A percentile compares a stretch with the other conserved stretches of the same genome.
These are phyloP conservation scores for Insectozyma bohioensis DNA, from an alignment of 1,139 yeast species.

Conservation along the genomic window DNA sequence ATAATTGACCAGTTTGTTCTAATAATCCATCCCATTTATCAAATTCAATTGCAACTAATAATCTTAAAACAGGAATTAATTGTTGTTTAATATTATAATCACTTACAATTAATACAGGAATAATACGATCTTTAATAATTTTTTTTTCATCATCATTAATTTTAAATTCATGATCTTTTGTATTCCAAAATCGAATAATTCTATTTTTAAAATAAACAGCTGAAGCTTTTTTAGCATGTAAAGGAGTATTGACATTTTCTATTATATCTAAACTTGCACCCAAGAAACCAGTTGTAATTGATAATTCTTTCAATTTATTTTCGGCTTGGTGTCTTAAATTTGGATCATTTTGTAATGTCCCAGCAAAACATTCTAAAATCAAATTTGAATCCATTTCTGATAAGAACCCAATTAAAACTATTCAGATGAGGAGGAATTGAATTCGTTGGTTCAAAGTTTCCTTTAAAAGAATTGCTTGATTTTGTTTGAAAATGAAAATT, in stretches of 20 bases:
- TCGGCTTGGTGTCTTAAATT: slow-evolving; percentile 69
- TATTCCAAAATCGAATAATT: slow-evolving; percentile 64
- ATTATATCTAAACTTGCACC: slow-evolving; percentile 83
- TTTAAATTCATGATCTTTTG: slow-evolving; percentile 15
- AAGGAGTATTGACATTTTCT: slow-evolving; percentile 39
- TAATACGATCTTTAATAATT: slow-evolving; percentile 60
- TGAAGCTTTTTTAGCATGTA: slow-evolving; percentile 69
- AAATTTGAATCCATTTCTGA: slow-evolving; percentile 62
- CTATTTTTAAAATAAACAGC: slow-evolving; percentile 87
- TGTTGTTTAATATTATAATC: slow-evolving; percentile 57
- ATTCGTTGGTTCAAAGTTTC: no score
- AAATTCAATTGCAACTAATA: slow-evolving; percentile 67
- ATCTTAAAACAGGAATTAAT: slow-evolving; percentile 67
- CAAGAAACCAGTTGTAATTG: slow-evolving; percentile 67
- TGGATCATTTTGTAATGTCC: slow-evolving; percentile 74
- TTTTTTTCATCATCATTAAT: slow-evolving; percentile 74
- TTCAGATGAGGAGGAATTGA: no score
- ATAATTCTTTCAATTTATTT: slow-evolving; percentile 55
- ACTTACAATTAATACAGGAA: slow-evolving; percentile 40
- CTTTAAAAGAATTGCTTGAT: no score
- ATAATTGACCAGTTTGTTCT: slow-evolving; percentile 55
- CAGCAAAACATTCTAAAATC: slow-evolving; percentile 75
- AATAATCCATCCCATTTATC: slow-evolving; percentile 68
- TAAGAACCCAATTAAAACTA: no score
- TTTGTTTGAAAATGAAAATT: no score